phyloP scores from a whole-genome alignment of 1,284 basidiomycete genomes.

The Sphaerobolus stellatus region DNA sequence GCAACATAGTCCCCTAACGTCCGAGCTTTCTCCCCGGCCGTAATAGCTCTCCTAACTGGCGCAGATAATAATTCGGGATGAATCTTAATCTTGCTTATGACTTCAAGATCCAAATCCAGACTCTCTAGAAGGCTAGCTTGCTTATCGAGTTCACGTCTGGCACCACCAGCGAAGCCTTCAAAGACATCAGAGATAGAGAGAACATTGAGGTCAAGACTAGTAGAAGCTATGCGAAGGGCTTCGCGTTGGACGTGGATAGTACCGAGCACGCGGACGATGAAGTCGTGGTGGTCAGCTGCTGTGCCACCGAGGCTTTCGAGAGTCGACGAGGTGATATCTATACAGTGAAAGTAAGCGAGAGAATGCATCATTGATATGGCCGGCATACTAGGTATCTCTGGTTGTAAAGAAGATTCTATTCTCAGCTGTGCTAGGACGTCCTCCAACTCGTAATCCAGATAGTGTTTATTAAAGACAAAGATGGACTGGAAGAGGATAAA shows the following conservation, averaged over 20 bases:
- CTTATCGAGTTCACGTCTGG: conserved; percentile 59
- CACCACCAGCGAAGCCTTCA: conserved; percentile 55
- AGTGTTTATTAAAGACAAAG: conserved; percentile 77
- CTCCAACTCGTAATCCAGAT: conserved; percentile 64
- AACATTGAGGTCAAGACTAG: conserved; percentile 66
- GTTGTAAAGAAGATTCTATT: conserved; percentile 61
- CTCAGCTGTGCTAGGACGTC: conserved; percentile 58
- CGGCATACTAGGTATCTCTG: conserved; percentile 60
- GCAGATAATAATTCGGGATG: conserved; percentile 74
- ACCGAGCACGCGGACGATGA: conserved; percentile 47
- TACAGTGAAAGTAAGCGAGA: background rate
- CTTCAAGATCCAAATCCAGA: conserved; percentile 66
- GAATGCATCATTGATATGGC: too few relatives aligned
- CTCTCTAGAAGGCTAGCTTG: conserved; percentile 60
- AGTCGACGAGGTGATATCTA: conserved; percentile 14
- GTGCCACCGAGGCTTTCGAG: conserved; percentile 60
- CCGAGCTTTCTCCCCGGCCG: conserved; percentile 61
- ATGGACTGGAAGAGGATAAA: too few relatives aligned
- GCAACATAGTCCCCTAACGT: conserved; percentile 82
- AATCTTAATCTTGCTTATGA: conserved; percentile 61
- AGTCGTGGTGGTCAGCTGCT: conserved; percentile 62
- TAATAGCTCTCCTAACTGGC: conserved; percentile 61
- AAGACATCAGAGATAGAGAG: conserved; percentile 69
- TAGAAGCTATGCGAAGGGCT: conserved; percentile 65
- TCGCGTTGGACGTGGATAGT: conserved; percentile 63